Evolutionary conservation across 2,329 filamentous ascomycete species (phyloP).

Genomic region (Colletotrichum sp.): DNA sequence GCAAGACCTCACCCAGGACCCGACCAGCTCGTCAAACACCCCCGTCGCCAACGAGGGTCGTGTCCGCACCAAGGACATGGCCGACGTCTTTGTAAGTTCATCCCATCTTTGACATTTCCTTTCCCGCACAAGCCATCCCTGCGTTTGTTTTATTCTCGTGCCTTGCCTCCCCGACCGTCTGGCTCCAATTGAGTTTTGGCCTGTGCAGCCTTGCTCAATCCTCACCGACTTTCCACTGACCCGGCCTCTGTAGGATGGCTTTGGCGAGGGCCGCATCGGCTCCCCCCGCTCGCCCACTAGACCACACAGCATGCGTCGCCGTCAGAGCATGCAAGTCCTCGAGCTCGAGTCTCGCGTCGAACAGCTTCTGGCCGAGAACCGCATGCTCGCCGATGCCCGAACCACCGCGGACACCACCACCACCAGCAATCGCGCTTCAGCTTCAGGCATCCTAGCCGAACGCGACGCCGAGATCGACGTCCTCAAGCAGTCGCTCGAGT

Average conservation of each 20-base stretch:
- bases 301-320: constrained; percentile 93
- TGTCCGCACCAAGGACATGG: constrained; percentile 83
- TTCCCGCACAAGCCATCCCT: not conserved
- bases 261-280: constrained; percentile 83
- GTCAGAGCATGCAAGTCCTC: constrained; percentile 96
- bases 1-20: constrained; percentile 24
- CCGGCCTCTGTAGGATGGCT: constrained; percentile 76
- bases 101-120: constrained; percentile 21
- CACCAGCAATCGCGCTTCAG: constrained; percentile 69
- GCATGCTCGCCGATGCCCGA: constrained; percentile 66
- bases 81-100: constrained; percentile 88
- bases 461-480: constrained; percentile 87
- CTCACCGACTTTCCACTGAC: constrained; percentile 11
- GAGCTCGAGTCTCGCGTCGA: constrained; percentile 89
- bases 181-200: not conserved
- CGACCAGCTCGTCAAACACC: constrained; percentile 44
- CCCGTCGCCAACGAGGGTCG: constrained; percentile 88
- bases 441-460: constrained; percentile 75
- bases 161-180: not conserved
- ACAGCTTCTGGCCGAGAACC: constrained; percentile 85
- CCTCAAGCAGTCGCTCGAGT: constrained; percentile 78
- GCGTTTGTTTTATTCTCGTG: not conserved
- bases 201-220: not conserved
- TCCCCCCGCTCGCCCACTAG: constrained; percentile 92
- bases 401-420: constrained; percentile 67